Evolutionary conservation across 768 basidiomycete genomes (phyloP).

Genomic region (Stropharia rugosoannulata): DNA sequence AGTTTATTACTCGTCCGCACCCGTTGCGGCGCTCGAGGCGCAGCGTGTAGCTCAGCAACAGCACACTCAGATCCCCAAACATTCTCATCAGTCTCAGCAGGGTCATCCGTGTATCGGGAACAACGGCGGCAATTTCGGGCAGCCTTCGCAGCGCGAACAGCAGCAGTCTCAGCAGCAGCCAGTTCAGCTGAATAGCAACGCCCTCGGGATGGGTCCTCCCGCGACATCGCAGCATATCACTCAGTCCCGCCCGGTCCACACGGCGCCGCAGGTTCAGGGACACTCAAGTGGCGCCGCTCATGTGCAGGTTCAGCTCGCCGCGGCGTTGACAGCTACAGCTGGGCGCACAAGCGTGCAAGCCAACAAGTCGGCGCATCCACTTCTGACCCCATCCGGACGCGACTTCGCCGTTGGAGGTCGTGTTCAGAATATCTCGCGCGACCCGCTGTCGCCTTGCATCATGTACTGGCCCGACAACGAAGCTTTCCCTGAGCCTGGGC

Average conservation of each 20-base stretch:
- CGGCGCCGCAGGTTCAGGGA: too few relatives aligned
- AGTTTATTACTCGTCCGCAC: too few relatives aligned
- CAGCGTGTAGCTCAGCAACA: too few relatives aligned
- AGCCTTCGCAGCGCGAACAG: too few relatives aligned
- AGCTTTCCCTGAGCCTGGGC: conserved; percentile 75
- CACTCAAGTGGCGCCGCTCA: background rate
- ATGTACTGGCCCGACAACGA: conserved; percentile 95
- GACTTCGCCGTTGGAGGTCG: conserved; percentile 75
- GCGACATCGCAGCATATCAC: background rate
- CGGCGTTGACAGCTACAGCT: background rate
- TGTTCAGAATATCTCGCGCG: conserved; percentile 75
- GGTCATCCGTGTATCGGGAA: too few relatives aligned
- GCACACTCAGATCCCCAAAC: too few relatives aligned
- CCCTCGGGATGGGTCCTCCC: background rate
- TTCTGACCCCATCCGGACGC: conserved; percentile 82
- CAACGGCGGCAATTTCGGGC: too few relatives aligned
- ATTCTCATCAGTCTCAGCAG: too few relatives aligned
- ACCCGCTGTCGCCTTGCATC: conserved; percentile 72
- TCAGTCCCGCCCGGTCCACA: background rate
- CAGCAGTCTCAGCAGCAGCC: too few relatives aligned
- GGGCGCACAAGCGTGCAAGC: background rate
- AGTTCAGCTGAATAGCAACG: too few relatives aligned
- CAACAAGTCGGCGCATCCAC: conserved; percentile 55
- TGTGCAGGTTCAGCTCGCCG: background rate
- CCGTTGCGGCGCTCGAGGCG: too few relatives aligned